phyloP scores from a whole-genome alignment of 2,329 filamentous ascomycete genomes.

The Diaporthe sp. region DNA sequence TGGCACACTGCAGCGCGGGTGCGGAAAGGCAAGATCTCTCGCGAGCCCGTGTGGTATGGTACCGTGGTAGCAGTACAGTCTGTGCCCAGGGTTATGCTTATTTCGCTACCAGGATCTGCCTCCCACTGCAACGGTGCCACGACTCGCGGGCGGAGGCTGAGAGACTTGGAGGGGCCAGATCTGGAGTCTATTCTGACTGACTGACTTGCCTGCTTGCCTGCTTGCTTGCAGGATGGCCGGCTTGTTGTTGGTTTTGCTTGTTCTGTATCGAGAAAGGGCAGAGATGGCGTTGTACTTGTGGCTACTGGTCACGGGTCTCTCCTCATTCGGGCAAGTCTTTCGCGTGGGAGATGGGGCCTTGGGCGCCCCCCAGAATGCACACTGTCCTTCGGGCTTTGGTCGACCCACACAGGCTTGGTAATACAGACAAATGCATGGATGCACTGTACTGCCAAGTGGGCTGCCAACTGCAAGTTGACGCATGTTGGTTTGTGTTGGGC shows the following conservation, averaged over 20 bases:
- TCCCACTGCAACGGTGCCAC: slow-evolving; percentile 23
- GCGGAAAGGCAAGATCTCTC: slow-evolving; percentile 28
- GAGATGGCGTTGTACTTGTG: not conserved
- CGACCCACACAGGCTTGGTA: slow-evolving; percentile 13
- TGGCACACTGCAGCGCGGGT: slow-evolving; percentile 17
- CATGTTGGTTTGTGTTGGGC: not conserved
- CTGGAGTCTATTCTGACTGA: slow-evolving; percentile 21
- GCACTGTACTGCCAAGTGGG: slow-evolving; percentile 22
- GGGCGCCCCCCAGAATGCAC: not conserved
- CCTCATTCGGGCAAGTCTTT: not conserved
- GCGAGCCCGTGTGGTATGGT: not conserved
- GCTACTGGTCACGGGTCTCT: not conserved
- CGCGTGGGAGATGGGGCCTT: not conserved
- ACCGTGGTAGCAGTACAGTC: slow-evolving; percentile 23
- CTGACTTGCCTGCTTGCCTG: not conserved
- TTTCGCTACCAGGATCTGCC: slow-evolving; percentile 33
- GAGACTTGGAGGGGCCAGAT: slow-evolving; percentile 14
- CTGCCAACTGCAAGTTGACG: not conserved
- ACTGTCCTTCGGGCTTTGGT: slow-evolving; percentile 7
- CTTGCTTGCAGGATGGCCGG: not conserved
- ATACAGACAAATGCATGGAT: not conserved
- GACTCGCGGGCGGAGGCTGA: slow-evolving; percentile 26
- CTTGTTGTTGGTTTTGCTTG: not conserved
- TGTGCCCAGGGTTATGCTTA: slow-evolving; percentile 34
- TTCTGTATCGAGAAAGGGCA: not conserved